Percentiles rank a stretch among this genome's conserved stretches.
These are phyloP conservation scores for Alternaria consortialis DNA, from an alignment of 2,329 filamentous ascomycete species.

Conservation along the genomic window DNA sequence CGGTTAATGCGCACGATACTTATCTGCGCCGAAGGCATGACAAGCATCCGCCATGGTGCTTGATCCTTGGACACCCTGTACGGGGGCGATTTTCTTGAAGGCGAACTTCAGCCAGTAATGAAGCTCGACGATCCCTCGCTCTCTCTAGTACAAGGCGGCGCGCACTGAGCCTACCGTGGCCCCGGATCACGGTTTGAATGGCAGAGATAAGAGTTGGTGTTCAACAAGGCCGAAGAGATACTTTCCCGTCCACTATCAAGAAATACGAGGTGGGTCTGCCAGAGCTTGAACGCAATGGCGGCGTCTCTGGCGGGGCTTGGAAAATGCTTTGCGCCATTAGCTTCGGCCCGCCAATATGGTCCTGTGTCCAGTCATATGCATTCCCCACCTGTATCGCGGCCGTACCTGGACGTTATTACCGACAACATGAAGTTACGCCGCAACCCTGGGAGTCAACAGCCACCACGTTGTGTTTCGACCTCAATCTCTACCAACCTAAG, in stretches of 20 bases:
- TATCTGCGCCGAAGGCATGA: conserved; percentile 27
- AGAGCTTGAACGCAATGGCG: conserved; percentile 20
- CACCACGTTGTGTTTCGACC: background rate
- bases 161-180: conserved; percentile 7
- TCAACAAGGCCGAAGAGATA: background rate
- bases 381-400: conserved; percentile 1
- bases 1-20: conserved; percentile 23
- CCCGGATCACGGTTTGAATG: background rate
- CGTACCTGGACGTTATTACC: conserved; percentile 4
- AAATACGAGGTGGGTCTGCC: conserved; percentile 1
- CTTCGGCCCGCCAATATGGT: conserved; percentile 16
- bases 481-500: background rate
- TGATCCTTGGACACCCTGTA: conserved; percentile 16
- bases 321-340: conserved; percentile 28
- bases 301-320: conserved; percentile 26
- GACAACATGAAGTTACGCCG: background rate
- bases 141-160: background rate
- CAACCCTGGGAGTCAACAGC: background rate
- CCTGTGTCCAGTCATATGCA: conserved; percentile 6
- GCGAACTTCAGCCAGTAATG: background rate
- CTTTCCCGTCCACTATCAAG: conserved; percentile 7
- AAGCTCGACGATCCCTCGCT: background rate
- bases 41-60: conserved; percentile 38
- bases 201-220: conserved; percentile 5
- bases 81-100: background rate